Evolutionary conservation across 768 basidiomycete species (phyloP), one percentile per base, ranked within the genome.

Genomic region (Mycena olivaceomarginata): DNA sequence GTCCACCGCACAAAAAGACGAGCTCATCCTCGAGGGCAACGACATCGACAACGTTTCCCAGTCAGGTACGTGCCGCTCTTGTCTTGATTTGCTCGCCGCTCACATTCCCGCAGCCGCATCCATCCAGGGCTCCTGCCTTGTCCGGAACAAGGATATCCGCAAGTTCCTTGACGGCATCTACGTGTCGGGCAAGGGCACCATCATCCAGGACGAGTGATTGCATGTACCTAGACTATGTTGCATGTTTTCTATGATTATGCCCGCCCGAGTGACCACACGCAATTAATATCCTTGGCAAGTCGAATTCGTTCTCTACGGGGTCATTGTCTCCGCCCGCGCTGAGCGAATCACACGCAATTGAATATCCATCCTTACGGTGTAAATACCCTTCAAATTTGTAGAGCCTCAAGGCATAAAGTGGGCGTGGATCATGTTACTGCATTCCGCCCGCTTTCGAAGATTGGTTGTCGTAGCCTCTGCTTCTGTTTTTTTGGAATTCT

Each of bases 71-170:
- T 22, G 40, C 22, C 31, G 22, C 39, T 57, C 73, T 25, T 62
- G 15, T 69, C 25, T 43, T 16, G 43, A 43, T 60, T 37, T 11
- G 20, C 31, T 60, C 51, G 57, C 41, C 20, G 77, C 77, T 56
- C 76, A 62, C 56, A 70, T 15, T 51, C n/a, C 40, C 68, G 2
- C 77, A 94, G 97, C 98, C 77, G 98, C 98, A 63, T 96, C 96
- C 56, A 99, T 99, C 85, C 98, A 99, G 86, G 98, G 98, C 81
- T 91, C 95, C 77, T 98, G 97, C 90, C 93, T 94, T 81, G 98
- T 99, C 83, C 95, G 97, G 87, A 98, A 99, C 94, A 99, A 99
- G 91, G 98, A 98, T 91, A 99, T 99, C 88, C 97, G 98, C 83
- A 98, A 99, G 91, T 98, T 99, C 92, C 90, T 98, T 85, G 96